A percentile compares a stretch with the other conserved stretches of the same genome.
These are phyloP conservation scores for Adansonia grandidieri DNA, from an alignment of 441 rosid genomes.

Conservation along the genomic window DNA sequence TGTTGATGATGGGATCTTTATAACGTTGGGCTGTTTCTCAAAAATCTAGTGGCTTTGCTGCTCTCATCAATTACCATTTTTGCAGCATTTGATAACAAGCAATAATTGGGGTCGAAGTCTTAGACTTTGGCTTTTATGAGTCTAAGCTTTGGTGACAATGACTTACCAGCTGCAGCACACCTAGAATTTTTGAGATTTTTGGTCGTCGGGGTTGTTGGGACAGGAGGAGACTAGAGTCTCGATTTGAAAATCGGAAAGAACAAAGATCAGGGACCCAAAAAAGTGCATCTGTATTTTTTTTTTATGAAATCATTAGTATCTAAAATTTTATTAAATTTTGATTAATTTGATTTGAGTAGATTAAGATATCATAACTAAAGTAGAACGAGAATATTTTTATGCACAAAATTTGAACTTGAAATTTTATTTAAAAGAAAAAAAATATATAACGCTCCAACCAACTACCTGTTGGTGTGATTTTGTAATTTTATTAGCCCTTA, in stretches of 20 bases:
- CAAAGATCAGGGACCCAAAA: neutral
- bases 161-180: constrained; percentile 2
- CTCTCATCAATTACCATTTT: neutral
- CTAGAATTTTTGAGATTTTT: neutral
- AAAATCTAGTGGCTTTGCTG: neutral
- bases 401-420: too few species aligned
- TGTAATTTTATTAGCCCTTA: too few species aligned
- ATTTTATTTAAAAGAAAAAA: too few species aligned
- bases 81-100: neutral
- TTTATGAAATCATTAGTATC: too few species aligned
- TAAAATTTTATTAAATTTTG: too few species aligned
- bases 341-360: too few species aligned
- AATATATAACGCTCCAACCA: too few species aligned
- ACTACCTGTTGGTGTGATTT: too few species aligned
- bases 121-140: neutral
- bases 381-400: too few species aligned
- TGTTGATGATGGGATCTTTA: neutral
- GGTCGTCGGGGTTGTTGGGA: neutral
- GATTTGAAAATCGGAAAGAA: neutral
- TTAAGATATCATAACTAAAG: too few species aligned
- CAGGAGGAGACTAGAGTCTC: neutral
- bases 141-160: neutral
- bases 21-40: neutral
- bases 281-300: too few species aligned
- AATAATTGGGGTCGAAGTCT: neutral